Evolutionary conservation across 1,284 basidiomycete species (phyloP), one percentile per base, ranked within the genome.

Genomic region (Cerioporus squamosus): DNA sequence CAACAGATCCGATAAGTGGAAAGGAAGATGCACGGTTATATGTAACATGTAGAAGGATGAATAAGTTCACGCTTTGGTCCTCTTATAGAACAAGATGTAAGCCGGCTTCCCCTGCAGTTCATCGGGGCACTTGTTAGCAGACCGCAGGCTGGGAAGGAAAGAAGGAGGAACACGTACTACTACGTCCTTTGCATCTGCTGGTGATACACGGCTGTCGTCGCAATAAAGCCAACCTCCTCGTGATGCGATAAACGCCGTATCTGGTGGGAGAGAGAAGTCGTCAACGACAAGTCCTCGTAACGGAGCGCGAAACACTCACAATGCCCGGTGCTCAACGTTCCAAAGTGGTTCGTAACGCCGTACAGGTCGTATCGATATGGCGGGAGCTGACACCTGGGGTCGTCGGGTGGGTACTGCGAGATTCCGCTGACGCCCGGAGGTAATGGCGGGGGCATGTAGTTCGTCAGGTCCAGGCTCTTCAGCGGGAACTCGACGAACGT

Each of bases 331-430:
- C 87, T 93, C 58, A 97, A 75, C 70, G 88, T 95, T 6, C 95
- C 95, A 72, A 88, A 93, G 76, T 98, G 95, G 73, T 97, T 97
- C 50, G 91, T 94, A 23, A 96, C 94, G 10, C 81, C 94, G 70
- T 95, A 97, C 62, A 96, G 75, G 70, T 96, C 93, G 70, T 96
- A 97, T 64, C 77, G 83, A 74, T 94, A 97, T 10, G 94, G 94
- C 31, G 92, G 93, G 9, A 87, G 70, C 74, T 95, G 94, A 23
- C 83, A 81, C 26, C 92, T 81, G 4, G 94, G 92, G 71, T 95
- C 93, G 31, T 90, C 86, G 9, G 74, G 68, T 15, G 80, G 77
- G 66, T 79, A 69, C 46, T 74, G 73, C 44, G 75, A 66, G 29
- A 74, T 77, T 10, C 74, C 73, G 60, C 79, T 84, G 65, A 78